Evolutionary conservation across 2,329 filamentous ascomycete species (phyloP).

Genomic region (Claviceps maximensis): DNA sequence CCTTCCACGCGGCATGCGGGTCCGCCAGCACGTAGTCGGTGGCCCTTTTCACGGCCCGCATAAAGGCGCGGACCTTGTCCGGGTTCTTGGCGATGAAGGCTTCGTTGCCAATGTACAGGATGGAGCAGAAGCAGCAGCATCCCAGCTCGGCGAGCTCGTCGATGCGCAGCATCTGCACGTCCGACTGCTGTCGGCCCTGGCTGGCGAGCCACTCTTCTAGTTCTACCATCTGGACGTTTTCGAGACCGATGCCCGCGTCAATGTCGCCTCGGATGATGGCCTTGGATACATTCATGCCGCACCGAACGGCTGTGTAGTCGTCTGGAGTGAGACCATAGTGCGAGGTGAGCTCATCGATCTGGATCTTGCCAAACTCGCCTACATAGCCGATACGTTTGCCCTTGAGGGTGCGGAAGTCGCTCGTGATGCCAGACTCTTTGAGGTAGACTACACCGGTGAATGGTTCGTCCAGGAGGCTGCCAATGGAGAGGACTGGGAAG

Average conservation of each 20-base stretch:
- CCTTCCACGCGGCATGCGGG: constrained; percentile 49
- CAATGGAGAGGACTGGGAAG: constrained; percentile 61
- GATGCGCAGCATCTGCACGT: constrained; percentile 71
- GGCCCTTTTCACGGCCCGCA: constrained; percentile 60
- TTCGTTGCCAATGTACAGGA: constrained; percentile 71
- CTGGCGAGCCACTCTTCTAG: constrained; percentile 59
- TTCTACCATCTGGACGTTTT: constrained; percentile 77
- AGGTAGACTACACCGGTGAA: constrained; percentile 71
- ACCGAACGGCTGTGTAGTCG: constrained; percentile 66
- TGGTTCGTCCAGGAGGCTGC: constrained; percentile 64
- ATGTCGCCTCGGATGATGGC: constrained; percentile 61
- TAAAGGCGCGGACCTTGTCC: constrained; percentile 52
- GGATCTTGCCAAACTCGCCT: constrained; percentile 71
- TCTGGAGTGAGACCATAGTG: constrained; percentile 61
- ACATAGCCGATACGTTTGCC: constrained; percentile 70
- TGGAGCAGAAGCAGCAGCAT: constrained; percentile 75
- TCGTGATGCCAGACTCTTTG: constrained; percentile 59
- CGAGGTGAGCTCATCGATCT: constrained; percentile 68
- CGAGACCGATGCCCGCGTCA: constrained; percentile 62
- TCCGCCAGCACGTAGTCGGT: constrained; percentile 57
- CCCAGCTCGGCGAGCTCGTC: constrained; percentile 68
- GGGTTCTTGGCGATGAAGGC: constrained; percentile 52
- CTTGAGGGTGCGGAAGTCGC: constrained; percentile 61
- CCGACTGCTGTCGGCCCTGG: constrained; percentile 48
- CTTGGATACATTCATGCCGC: constrained; percentile 70